Conservation (phyloP, 108 stramenopile species). For the Cylindrotheca fusiformis region DNA sequence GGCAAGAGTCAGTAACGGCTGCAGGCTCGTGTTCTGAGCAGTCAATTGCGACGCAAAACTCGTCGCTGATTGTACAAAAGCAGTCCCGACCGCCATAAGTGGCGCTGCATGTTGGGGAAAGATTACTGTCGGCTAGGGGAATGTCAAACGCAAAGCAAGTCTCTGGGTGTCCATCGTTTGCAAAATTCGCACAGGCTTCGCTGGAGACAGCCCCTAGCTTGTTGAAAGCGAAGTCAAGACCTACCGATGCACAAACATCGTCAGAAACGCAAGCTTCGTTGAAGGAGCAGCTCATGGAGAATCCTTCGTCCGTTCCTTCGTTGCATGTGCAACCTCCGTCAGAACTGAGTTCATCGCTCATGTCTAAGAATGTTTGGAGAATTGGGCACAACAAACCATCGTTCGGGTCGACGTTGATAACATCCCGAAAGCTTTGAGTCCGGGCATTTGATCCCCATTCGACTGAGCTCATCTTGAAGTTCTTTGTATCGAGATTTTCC, state of each 20-base stretch:
- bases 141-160: conserved; percentile 20
- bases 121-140: conserved; percentile 2
- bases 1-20: conserved; percentile 24
- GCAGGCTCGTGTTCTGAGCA: conserved; percentile 20
- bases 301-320: conserved; percentile 1
- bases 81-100: conserved; percentile 17
- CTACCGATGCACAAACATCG: conserved; percentile 8
- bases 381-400: conserved; percentile 1
- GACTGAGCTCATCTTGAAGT: conserved; percentile 18
- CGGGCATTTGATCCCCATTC: conserved; percentile 5
- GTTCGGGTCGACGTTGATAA: neutral
- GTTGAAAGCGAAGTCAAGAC: conserved; percentile 10
- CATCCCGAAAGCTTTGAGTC: conserved; percentile 1
- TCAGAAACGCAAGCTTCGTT: conserved; percentile 8
- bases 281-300: conserved; percentile 12
- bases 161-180: conserved; percentile 11
- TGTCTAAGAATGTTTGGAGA: conserved; percentile 3
- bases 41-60: conserved; percentile 16
- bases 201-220: conserved; percentile 5
- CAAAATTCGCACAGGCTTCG: conserved; percentile 15
- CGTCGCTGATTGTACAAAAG: conserved; percentile 12
- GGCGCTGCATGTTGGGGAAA: conserved; percentile 10
- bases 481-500: conserved; percentile 14
- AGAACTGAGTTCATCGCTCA: neutral
- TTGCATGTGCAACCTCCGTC: conserved; percentile 6